Evolutionary conservation across 768 basidiomycete species (phyloP).

Genomic region (Steccherinum ochraceum): DNA sequence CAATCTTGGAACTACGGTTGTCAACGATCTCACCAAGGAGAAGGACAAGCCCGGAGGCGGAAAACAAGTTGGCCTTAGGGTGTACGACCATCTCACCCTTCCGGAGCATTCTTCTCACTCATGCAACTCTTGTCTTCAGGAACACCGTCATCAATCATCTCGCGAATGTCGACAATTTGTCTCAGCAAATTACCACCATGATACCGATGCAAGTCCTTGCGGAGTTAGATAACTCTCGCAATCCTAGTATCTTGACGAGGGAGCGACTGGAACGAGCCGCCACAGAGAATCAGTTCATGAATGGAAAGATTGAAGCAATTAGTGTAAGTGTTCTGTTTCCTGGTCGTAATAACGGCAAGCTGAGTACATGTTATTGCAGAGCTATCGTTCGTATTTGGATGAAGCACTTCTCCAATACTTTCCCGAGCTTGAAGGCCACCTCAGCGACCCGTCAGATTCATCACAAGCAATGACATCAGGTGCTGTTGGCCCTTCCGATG

Average conservation of each 20-base stretch:
- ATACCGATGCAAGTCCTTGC: conserved; percentile 70
- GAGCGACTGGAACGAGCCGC: conserved; percentile 78
- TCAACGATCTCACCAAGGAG: conserved; percentile 79
- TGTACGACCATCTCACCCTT: conserved; percentile 37
- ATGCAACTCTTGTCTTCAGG: conserved; percentile 27
- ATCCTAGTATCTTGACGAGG: conserved; percentile 77
- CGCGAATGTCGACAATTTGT: conserved; percentile 60
- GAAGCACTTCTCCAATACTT: conserved; percentile 69
- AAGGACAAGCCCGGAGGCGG: conserved; percentile 62
- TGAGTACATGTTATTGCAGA: conserved; percentile 37
- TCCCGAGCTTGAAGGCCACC: conserved; percentile 46
- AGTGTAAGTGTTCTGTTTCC: conserved; percentile 34
- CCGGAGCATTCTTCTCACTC: not conserved
- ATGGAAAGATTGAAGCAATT: conserved; percentile 78
- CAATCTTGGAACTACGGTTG: conserved; percentile 77
- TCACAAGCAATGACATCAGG: not conserved
- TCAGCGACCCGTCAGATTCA: conserved; percentile 5
- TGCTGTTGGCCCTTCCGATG: no score
- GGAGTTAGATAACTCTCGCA: conserved; percentile 75
- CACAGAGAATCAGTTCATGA: conserved; percentile 89
- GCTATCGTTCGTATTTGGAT: conserved; percentile 61
- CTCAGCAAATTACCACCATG: conserved; percentile 53
- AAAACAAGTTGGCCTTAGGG: conserved; percentile 73
- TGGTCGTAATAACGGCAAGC: not conserved
- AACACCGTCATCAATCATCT: conserved; percentile 73